Base-by-base conservation (phyloP, 73 alveolate species). In the Symbiodinium pilosum region DNA sequence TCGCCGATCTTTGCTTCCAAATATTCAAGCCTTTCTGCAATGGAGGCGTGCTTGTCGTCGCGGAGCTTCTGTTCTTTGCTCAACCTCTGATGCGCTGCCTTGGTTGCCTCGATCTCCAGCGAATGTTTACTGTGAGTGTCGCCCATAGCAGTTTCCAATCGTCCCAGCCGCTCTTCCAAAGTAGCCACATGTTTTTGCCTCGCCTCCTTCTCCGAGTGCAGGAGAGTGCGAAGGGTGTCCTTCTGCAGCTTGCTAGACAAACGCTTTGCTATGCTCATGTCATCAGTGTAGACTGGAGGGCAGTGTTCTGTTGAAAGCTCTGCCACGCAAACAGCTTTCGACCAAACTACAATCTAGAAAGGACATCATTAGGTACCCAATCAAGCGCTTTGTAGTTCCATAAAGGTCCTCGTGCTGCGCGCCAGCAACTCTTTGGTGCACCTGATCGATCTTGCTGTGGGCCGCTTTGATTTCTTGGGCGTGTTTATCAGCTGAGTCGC, bases 141-240 rank as follows among this genome's bases (percentile, higher is more conserved):
- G 34, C 85, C 85, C 85, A 71, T n/a, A 7, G 43, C 18, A 28
- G 44, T 32, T 8, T 71, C 85, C 43, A 71, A 12, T 5, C 85
- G 85, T 71, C 34, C 85, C 85, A 71, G 85, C 43, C 85, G 41
- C 26, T 71, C 85, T 71, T 71, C 85, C 85, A 71, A 24, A n/a
- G 85, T 71, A 12, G 85, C 41, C 30, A 71, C 85, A 9, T 71
- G 85, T 43, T 71, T 71, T 36, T 71, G 85, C 43, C 85, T 42
- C 9, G 85, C 85, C 28, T 71, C 85, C 85, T 71, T 71, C 47
- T 71, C 85, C 9, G 44, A n/a, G 32, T 71, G 43, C 11, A 71
- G 85, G 12, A 71, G 85, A n/a, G 85, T 30, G 12, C 85, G 43
- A 2, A 71, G 6, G 32, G 43, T 32, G 7, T 71, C 85, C 85